These are phyloP conservation scores for Cryptosporidium parvum DNA, from an alignment of 169 alveolate species.

Conservation along the genomic window DNA sequence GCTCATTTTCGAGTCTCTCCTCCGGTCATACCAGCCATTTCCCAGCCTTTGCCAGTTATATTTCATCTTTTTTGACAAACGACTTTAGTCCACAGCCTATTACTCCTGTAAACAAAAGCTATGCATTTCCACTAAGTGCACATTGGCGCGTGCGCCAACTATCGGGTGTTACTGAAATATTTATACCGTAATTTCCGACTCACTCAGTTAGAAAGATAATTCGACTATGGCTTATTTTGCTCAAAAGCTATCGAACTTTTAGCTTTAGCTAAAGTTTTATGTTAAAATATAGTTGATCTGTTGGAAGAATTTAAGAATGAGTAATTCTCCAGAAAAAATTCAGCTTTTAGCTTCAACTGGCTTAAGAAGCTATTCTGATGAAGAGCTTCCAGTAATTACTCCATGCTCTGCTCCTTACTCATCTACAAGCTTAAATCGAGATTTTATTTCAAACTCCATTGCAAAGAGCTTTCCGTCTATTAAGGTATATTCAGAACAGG, in stretches of 20 bases:
- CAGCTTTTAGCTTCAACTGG: not conserved
- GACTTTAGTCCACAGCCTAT: not conserved
- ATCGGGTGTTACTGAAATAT: slow-evolving; percentile 30
- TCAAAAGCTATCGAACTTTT: not conserved
- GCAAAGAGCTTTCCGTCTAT: slow-evolving; percentile 5
- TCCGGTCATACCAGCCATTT: slow-evolving; percentile 44
- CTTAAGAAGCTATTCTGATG: not conserved
- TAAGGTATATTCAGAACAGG: slow-evolving; percentile 43
- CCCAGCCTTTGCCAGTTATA: slow-evolving; percentile 63
- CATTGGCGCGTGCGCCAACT: slow-evolving; percentile 57
- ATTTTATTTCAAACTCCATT: not conserved
- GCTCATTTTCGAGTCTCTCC: slow-evolving; percentile 32
- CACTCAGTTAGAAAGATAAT: not conserved
- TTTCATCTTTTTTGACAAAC: slow-evolving; percentile 18
- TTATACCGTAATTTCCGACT: not conserved
- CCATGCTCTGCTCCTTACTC: slow-evolving; percentile 27
- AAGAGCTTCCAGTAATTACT: slow-evolving; percentile 47
- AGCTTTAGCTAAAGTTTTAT: not conserved
- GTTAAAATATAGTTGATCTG: not conserved
- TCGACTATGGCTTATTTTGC: not conserved
- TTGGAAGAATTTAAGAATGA: not conserved
- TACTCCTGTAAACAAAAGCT: not conserved
- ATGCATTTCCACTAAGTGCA: slow-evolving; percentile 63
- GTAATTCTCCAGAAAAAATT: not conserved
- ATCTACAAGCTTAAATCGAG: not conserved